These are phyloP conservation scores for Gastrolobium bilobum DNA, from an alignment of 306 rosid genomes.

Conservation along the genomic window DNA sequence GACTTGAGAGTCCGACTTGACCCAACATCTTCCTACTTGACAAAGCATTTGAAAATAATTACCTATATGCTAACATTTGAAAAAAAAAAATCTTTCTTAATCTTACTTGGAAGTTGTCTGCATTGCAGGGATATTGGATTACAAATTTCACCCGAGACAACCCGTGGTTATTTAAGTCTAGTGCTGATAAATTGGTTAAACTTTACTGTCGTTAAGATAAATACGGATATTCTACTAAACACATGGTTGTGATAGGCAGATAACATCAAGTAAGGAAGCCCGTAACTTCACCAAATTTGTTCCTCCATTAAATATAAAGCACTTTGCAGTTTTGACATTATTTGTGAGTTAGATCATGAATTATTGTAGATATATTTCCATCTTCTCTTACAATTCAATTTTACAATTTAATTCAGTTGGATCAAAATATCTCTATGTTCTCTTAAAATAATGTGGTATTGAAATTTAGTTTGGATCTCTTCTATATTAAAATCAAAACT, in stretches of 20 bases:
- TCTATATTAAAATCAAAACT: no score
- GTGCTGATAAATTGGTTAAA: conserved; percentile 86
- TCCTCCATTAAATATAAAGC: conserved; percentile 11
- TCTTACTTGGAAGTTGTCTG: conserved; percentile 34
- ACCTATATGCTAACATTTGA: neutral
- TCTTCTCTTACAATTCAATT: no score
- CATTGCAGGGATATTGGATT: conserved; percentile 87
- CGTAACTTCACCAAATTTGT: conserved; percentile 31
- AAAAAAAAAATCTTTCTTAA: neutral
- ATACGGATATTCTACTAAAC: conserved; percentile 36
- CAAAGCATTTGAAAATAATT: conserved; percentile 28
- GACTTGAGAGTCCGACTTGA: no score
- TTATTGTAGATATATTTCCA: no score
- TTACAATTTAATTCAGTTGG: no score
- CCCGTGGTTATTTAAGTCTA: conserved; percentile 95
- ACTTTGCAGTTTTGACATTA: neutral
- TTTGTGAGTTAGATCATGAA: no score
- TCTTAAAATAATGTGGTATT: no score
- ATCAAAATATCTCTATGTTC: no score
- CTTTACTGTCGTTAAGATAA: conserved; percentile 71
- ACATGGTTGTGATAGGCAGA: conserved; percentile 3
- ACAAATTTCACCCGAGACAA: conserved; percentile 94
- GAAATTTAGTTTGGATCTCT: no score
- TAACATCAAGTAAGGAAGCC: neutral
- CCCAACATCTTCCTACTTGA: neutral